These are phyloP conservation scores for Rhododendron ferrugineum DNA, from an alignment of 148 eudicot genomes.

Conservation along the genomic window DNA sequence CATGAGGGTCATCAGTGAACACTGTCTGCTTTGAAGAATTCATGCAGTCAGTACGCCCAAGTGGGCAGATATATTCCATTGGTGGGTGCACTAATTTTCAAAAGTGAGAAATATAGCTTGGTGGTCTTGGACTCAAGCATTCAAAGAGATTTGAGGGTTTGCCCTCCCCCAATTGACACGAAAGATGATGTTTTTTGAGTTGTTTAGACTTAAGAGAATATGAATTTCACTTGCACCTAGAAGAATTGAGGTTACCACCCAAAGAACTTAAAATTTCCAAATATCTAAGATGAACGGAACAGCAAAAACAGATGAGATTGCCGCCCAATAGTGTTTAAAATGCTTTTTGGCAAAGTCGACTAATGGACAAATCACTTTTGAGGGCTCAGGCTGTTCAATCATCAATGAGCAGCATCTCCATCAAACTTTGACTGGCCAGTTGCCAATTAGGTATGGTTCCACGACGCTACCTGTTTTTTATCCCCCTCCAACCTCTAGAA, in stretches of 20 bases:
- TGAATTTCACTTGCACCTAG: neutral
- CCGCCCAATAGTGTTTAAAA: neutral
- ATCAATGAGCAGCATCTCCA: neutral
- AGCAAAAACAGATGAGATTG: neutral
- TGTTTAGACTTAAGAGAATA: neutral
- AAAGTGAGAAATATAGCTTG: neutral
- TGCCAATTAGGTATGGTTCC: neutral
- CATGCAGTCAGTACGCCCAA: neutral
- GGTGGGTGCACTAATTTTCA: neutral
- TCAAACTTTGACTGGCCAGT: neutral
- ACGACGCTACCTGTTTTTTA: neutral
- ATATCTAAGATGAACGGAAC: neutral
- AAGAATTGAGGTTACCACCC: neutral
- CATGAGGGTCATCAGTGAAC: neutral
- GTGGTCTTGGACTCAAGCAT: neutral
- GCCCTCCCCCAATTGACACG: neutral
- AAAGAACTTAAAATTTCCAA: neutral
- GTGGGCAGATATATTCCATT: neutral
- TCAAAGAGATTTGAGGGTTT: neutral
- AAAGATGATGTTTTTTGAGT: neutral
- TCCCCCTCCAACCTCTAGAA: neutral
- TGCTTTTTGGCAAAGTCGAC: neutral
- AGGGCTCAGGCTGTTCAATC: too few relatives aligned
- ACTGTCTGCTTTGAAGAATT: neutral
- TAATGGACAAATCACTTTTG: neutral